Evolutionary conservation across 2,329 filamentous ascomycete genomes (phyloP), one percentile per base, ranked within the genome.

Genomic region (Venturia asperata): DNA sequence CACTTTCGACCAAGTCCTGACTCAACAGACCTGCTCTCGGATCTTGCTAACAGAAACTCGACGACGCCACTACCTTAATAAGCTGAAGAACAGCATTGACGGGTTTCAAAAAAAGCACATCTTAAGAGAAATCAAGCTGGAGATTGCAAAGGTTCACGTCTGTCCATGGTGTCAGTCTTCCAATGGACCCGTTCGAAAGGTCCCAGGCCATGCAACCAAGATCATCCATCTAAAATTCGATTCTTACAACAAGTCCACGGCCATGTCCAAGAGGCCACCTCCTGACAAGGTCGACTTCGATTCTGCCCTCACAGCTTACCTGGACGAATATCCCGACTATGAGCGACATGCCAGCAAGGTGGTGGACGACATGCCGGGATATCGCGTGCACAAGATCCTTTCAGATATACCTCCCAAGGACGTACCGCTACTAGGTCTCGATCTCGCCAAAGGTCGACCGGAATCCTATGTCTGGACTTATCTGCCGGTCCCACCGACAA

Each of bases 391-490:
- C 65, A 96, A 96, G 70, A 83, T 99, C 41, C 96, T 99, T 80
- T 92, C 92, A 75, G 87, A 89, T 72, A 91, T 99, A 65, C 88
- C 86, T 15, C 85, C 89, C 2, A 85, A 85, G 9, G 94, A 99
- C 74, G 96, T 93, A 74, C 92, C 97, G 75, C 82, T 99, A 27
- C 81, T 99, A 1, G 93, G 93, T 5, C 85, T 99, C 71, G 87
- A 97, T 71, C 90, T 92, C 1, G 82, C 85, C 17, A 92, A 96
- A 70, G 91, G 91, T 13, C 85, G 92, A 21, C 94, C 94, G 0
- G 94, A 99, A 74, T 96, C 96, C 87, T 95, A 97, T 75, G 86
- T 99, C 56, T 99, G 94, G 94, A 92, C 96, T 73, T 96, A 92
- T 72, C 83, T 99, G 43, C 94, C 94, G 0, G 93, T 93, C 0